Percentiles rank a stretch among this genome's conserved stretches.
These are phyloP conservation scores for Pichia gijzeniarum DNA, from an alignment of 805 yeast species.

Conservation along the genomic window DNA sequence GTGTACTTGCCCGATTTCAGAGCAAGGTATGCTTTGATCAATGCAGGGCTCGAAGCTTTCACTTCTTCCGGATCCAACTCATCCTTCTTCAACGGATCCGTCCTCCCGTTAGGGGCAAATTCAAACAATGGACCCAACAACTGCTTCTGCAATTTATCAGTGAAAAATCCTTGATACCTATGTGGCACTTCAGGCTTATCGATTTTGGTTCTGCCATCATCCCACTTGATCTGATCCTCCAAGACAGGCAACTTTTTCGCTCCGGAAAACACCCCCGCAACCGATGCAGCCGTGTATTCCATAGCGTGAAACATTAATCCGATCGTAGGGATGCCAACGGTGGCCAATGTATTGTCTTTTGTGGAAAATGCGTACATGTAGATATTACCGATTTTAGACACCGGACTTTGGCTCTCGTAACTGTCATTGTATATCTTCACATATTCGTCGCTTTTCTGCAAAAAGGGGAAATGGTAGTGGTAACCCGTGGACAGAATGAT, in stretches of 20 bases:
- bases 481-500: constrained; percentile 48
- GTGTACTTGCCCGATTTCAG: constrained; percentile 8
- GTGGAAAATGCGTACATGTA: constrained; percentile 33
- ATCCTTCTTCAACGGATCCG: constrained; percentile 13
- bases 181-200: constrained; percentile 16
- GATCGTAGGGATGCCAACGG: constrained; percentile 36
- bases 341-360: constrained; percentile 39
- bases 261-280: constrained; percentile 52
- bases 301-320: constrained; percentile 43
- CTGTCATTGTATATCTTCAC: constrained; percentile 11
- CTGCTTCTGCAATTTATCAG: constrained; percentile 11
- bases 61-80: constrained; percentile 9
- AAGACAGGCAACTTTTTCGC: constrained; percentile 33
- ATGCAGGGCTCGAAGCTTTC: constrained; percentile 12
- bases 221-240: constrained; percentile 34
- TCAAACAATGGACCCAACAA: constrained; percentile 15
- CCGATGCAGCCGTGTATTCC: constrained; percentile 47
- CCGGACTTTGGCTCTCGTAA: constrained; percentile 5
- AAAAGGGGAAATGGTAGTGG: constrained; percentile 40
- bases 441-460: constrained; percentile 12
- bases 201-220: constrained; percentile 12
- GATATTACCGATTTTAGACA: constrained; percentile 19
- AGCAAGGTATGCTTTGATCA: constrained; percentile 11
- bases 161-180: constrained; percentile 11
- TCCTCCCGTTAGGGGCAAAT: constrained; percentile 15